Conservation (phyloP, 2,329 filamentous ascomycete genomes). For the Sclerotinia borealis region DNA sequence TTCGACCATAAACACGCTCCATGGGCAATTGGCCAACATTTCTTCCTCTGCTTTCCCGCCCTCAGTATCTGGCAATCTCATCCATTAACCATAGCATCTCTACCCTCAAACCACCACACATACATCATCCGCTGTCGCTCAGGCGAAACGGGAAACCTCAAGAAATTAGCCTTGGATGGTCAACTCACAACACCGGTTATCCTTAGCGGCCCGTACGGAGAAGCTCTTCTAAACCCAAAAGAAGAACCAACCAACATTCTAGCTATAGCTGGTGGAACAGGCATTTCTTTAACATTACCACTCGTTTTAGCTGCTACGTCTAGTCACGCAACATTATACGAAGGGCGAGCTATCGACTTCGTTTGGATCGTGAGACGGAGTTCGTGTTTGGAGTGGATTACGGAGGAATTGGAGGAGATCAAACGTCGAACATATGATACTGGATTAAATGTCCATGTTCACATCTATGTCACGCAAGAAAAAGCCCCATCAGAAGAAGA, state of each 20-base stretch:
- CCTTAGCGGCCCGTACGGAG: slow-evolving; percentile 5
- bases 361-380: slow-evolving; percentile 57
- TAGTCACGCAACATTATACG: slow-evolving; percentile 17
- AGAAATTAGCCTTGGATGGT: slow-evolving; percentile 28
- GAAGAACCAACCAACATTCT: slow-evolving; percentile 42
- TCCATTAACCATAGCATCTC: slow-evolving; percentile 71
- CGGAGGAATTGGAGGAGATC: slow-evolving; percentile 44
- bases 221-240: slow-evolving; percentile 19
- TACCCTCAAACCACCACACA: slow-evolving; percentile 53
- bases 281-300: slow-evolving; percentile 51
- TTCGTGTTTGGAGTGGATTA: slow-evolving; percentile 52
- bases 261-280: slow-evolving; percentile 51
- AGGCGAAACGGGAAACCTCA: slow-evolving; percentile 46
- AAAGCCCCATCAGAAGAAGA: background rate
- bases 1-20: slow-evolving; percentile 64
- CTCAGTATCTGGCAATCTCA: slow-evolving; percentile 71
- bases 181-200: background rate
- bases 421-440: slow-evolving; percentile 38
- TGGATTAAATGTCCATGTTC: slow-evolving; percentile 43
- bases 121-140: slow-evolving; percentile 53
- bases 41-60: slow-evolving; percentile 68
- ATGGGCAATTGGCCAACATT: slow-evolving; percentile 63
- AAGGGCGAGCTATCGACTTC: slow-evolving; percentile 44
- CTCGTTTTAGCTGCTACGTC: slow-evolving; percentile 40
- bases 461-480: slow-evolving; percentile 49